Evolutionary conservation across 805 yeast genomes (phyloP), one percentile per base, ranked within the genome.

Genomic region (Candida insectalens): DNA sequence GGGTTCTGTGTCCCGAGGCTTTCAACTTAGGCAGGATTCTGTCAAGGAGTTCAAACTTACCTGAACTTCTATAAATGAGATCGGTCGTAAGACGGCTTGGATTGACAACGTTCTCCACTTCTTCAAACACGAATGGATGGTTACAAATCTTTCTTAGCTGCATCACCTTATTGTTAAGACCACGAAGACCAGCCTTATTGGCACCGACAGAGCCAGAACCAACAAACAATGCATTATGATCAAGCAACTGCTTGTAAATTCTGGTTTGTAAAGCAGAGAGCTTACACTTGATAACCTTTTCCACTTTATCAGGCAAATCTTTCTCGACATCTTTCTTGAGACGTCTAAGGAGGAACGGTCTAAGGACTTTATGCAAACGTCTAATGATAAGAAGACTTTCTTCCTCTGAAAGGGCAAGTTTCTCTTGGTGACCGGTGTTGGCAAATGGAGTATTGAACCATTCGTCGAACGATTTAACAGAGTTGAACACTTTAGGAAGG

Each of bases 361-460:
- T 70, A 50, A 83, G 68, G 26, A 83, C 94, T 53, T 82, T 83
- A 51, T 83, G 94, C 54, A 83, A 69, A 73, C 94, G 77, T 63
- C 92, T 66, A 49, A 83, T 83, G 36, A 83, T 75, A 65, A 83
- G 70, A 38, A 83, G 63, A 22, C 83, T 75, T 57, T 83, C 94
- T 77, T 83, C 94, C 69, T 83, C 94, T 1, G 85, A 77, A 42
- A 83, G 65, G 41, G 77, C 92, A 34, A 83, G 67, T 54, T 79
- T 79, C 46, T 83, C 94, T 53, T 80, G 89, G 12, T 77, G 65
- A 37, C 94, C 94, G 13, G 92, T 77, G 43, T 80, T 82, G 4
- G 88, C 89, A 59, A 83, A 83, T 5, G 94, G 94, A 0, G 94
- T 83, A 49, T 83, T 83, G 52, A 83, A 83, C 94, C 94, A 83